Conservation (phyloP, 2,329 filamentous ascomycete species). For the Colletotrichum neosansevieriae region DNA sequence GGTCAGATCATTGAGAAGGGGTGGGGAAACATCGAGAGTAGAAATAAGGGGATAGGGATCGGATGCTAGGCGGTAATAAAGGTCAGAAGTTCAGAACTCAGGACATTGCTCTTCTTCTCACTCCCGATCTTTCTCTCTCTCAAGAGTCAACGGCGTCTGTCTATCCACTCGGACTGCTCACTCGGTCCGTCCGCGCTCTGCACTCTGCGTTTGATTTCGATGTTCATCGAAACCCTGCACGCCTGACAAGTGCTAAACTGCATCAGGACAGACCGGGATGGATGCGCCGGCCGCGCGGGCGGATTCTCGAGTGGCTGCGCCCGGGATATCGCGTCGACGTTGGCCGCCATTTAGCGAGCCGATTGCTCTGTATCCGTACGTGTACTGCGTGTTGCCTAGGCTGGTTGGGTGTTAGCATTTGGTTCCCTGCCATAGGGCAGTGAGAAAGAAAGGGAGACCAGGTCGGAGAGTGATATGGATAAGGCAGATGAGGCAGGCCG, state of each 20-base stretch:
- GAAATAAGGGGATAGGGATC: not conserved
- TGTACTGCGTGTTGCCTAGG: not conserved
- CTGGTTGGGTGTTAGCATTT: too few relatives aligned
- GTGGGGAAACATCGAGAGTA: too few relatives aligned
- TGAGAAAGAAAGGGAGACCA: conserved; percentile 4
- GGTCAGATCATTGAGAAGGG: too few relatives aligned
- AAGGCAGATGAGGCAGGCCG: conserved; percentile 6
- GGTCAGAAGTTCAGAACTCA: too few relatives aligned
- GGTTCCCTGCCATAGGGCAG: conserved; percentile 8
- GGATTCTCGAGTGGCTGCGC: conserved; percentile 23
- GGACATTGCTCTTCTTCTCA: too few relatives aligned
- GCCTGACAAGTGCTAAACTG: conserved; percentile 33
- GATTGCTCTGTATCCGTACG: not conserved
- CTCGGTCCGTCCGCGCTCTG: conserved; percentile 28
- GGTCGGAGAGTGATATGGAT: conserved; percentile 3
- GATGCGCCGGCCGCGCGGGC: conserved; percentile 35
- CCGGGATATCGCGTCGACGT: conserved; percentile 21
- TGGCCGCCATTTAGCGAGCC: not conserved
- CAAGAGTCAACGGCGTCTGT: conserved; percentile 22
- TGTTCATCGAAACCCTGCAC: conserved; percentile 37
- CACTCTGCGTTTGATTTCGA: conserved; percentile 38
- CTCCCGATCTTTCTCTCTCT: too few relatives aligned
- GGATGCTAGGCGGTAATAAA: not conserved
- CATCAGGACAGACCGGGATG: conserved; percentile 30
- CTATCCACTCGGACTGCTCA: conserved; percentile 26